Evolutionary conservation across 495 filamentous ascomycete species (phyloP), one percentile per base, ranked within the genome.

Genomic region (Cetradonia linearis): DNA sequence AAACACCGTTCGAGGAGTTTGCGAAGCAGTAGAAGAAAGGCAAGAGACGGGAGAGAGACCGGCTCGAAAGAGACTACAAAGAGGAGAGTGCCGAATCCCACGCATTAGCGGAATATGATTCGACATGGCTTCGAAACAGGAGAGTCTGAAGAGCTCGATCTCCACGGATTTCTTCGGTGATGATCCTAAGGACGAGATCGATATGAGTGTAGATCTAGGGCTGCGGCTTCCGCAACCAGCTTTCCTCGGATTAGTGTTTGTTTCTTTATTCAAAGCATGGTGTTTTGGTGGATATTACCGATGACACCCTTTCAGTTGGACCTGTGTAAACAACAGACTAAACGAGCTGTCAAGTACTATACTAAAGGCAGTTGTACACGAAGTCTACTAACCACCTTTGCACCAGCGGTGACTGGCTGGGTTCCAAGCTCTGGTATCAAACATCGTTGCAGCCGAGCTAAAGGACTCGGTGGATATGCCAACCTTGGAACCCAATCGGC

Each of bases 1-100:
- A 64, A 33, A 34, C 52, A 16, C 46, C 53, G 8, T 64, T 34
- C 25, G 58, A 64, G 44, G 50, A 28, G 40, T 55, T 34, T 50
- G 62, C 36, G 18, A 38, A 23, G 8, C 16, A 50, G 14, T 58
- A 61, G 44, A 57, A 44, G 36, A 27, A 37, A 30, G 42, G 44
- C 3, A 58, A 64, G n/a, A 60, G 56, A 28, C 14, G 18, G n/a
- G 48, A 40, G 8, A 58, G n/a, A 40, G 33, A 20, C 13, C 33
- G 44, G 2, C 52, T 64, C 33, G 52, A 64, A 36, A 49, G 55
- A 30, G 57, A 64, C 1, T 61, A 46, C 2, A 30, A 56, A 28
- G 23, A 56, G 33, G 42, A 60, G 50, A 61, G 42, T 28, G 42
- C 53, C 10, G 28, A 7, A 18, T 27, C 27, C 18, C 37, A 28